A percentile compares a stretch with the other conserved stretches of the same genome.
Evolutionary conservation across 1,139 yeast species (phyloP).

Genomic region (Geotrichum klebahnii): DNA sequence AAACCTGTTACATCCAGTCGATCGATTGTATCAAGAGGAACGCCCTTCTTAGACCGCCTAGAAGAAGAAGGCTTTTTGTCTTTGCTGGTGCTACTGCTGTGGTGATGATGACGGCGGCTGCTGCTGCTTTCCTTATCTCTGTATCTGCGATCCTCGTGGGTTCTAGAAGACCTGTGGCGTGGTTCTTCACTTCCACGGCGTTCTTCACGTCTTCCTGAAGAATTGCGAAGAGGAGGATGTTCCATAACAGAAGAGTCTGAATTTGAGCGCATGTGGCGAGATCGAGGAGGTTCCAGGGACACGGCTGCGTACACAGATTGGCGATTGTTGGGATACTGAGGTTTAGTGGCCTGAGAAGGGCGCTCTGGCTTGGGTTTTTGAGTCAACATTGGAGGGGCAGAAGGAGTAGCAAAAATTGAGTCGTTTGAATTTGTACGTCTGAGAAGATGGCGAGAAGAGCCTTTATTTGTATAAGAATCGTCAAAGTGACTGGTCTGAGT

Average conservation of each 20-base stretch:
- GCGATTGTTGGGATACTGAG: slow-evolving; percentile 3
- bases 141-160: slow-evolving; percentile 7
- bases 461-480: neutral
- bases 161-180: slow-evolving; percentile 8
- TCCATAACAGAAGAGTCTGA: slow-evolving; percentile 34
- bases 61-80: slow-evolving; percentile 19
- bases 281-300: slow-evolving; percentile 1
- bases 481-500: neutral
- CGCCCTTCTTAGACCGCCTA: slow-evolving; percentile 41
- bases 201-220: slow-evolving; percentile 16
- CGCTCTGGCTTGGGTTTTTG: slow-evolving; percentile 10
- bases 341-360: slow-evolving; percentile 11
- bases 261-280: slow-evolving; percentile 27
- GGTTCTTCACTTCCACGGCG: slow-evolving; percentile 13
- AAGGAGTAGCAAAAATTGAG: slow-evolving; percentile 19
- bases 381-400: slow-evolving; percentile 2
- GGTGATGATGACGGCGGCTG: slow-evolving; percentile 12
- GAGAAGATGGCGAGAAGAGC: slow-evolving; percentile 11
- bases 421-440: slow-evolving; percentile 20
- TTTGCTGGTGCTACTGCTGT: neutral
- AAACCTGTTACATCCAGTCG: slow-evolving; percentile 92
- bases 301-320: slow-evolving; percentile 5
- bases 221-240: slow-evolving; percentile 18
- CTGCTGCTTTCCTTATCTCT: slow-evolving; percentile 4
- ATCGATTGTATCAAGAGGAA: slow-evolving; percentile 78